Evolutionary conservation across 169 alveolate genomes (phyloP).

Genomic region (Plasmodium vivax): DNA sequence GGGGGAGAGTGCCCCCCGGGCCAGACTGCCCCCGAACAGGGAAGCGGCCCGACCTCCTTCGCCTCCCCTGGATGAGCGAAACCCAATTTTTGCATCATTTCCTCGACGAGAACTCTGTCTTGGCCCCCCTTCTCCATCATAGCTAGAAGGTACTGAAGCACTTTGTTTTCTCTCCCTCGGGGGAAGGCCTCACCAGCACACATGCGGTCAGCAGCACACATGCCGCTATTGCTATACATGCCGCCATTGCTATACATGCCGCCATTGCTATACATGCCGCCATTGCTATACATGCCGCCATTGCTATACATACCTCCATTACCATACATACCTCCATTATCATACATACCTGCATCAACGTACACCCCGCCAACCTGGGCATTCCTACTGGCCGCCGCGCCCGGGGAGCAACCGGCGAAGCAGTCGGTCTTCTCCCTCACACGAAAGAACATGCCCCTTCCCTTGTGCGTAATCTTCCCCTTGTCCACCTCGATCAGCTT

Average conservation of each 20-base stretch:
- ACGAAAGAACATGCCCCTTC: neutral
- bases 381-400: neutral
- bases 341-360: neutral
- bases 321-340: too few species aligned
- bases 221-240: too few species aligned
- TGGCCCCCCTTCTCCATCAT: neutral
- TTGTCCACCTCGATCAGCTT: conserved; percentile 15
- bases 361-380: neutral
- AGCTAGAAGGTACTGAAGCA: neutral
- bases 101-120: neutral
- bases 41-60: neutral
- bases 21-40: neutral
- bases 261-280: too few species aligned
- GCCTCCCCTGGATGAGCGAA: neutral
- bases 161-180: neutral
- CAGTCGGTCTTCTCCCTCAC: neutral
- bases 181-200: neutral
- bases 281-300: too few species aligned
- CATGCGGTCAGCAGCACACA: neutral
- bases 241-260: too few species aligned
- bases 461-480: neutral
- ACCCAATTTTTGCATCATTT: neutral
- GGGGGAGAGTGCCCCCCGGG: neutral
- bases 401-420: neutral
- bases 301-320: too few species aligned